phyloP scores from a whole-genome alignment of 805 yeast genomes.

The Candida berthetii region DNA sequence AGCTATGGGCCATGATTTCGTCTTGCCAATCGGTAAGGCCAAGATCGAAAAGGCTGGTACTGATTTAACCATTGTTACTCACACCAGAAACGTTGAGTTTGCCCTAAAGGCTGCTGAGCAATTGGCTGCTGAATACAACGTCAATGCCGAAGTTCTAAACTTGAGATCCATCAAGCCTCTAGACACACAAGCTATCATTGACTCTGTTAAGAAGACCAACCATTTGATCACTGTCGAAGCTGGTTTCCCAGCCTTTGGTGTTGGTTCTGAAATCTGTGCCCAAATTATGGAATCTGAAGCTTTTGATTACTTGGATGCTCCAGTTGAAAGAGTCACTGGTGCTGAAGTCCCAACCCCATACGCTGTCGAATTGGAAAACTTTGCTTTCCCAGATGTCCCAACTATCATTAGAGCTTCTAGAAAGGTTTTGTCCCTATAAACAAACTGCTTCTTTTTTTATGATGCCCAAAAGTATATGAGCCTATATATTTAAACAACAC shows the following conservation, averaged over 20 bases:
- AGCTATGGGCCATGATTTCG: slow-evolving; percentile 80
- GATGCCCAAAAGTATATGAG: too few relatives aligned
- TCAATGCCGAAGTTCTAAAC: slow-evolving; percentile 90
- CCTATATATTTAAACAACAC: too few relatives aligned
- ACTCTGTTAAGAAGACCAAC: slow-evolving; percentile 92
- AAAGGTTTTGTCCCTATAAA: slow-evolving; percentile 67
- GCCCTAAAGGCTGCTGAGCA: slow-evolving; percentile 87
- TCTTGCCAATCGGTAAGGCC: slow-evolving; percentile 92
- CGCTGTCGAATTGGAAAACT: slow-evolving; percentile 92
- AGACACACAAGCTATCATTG: slow-evolving; percentile 80
- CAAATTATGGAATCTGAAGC: slow-evolving; percentile 98
- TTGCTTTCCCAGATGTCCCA: slow-evolving; percentile 97
- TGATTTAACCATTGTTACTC: slow-evolving; percentile 85
- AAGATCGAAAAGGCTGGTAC: slow-evolving; percentile 91
- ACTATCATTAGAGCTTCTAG: slow-evolving; percentile 82
- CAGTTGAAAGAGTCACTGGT: slow-evolving; percentile 97
- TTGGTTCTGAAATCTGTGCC: slow-evolving; percentile 97
- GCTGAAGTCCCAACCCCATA: slow-evolving; percentile 99
- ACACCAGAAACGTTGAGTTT: slow-evolving; percentile 84
- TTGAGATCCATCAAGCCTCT: slow-evolving; percentile 96
- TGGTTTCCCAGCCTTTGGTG: slow-evolving; percentile 97
- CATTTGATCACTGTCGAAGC: slow-evolving; percentile 95
- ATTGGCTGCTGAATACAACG: slow-evolving; percentile 78
- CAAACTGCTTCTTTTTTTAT: neutral
- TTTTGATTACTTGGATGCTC: slow-evolving; percentile 96